Evolutionary conservation across 2,329 filamentous ascomycete genomes (phyloP).

Genomic region (Fusarium papillatum): DNA sequence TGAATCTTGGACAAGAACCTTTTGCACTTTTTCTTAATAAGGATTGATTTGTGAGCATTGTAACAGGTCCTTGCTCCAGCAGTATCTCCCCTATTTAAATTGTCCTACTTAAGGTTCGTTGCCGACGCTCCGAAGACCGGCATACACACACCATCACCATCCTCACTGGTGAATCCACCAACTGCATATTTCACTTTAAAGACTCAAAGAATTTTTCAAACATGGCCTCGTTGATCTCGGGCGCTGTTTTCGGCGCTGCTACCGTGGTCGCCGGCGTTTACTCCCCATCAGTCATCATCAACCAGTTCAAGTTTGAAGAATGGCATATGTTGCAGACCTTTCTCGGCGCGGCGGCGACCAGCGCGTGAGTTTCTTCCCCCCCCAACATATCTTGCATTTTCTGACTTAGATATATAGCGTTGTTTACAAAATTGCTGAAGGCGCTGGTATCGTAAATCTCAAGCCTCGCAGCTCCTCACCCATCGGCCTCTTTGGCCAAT

Average conservation of each 20-base stretch:
- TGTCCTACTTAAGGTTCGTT: background rate
- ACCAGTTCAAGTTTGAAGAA: conserved; percentile 71
- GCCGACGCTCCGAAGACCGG: conserved; percentile 26
- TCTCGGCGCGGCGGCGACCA: conserved; percentile 71
- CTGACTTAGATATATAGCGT: conserved; percentile 48
- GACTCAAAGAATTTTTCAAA: background rate
- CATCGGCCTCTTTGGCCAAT: conserved; percentile 64
- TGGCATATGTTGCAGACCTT: conserved; percentile 78
- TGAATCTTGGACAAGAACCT: background rate
- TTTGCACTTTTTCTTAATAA: background rate
- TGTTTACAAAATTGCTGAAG: conserved; percentile 60
- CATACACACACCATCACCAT: background rate
- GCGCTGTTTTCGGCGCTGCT: conserved; percentile 72
- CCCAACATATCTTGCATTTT: fast-evolving
- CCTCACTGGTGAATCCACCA: background rate
- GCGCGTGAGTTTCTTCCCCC: conserved; percentile 63
- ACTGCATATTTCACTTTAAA: background rate
- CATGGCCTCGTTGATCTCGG: conserved; percentile 58
- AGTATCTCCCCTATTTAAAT: background rate
- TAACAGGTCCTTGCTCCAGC: background rate
- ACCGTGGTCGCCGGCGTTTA: conserved; percentile 72
- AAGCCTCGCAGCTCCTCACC: conserved; percentile 64
- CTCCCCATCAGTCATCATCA: conserved; percentile 69
- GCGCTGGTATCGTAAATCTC: conserved; percentile 56
- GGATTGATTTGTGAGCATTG: conserved; percentile 17